phyloP scores from a whole-genome alignment of 1,284 basidiomycete genomes.

The Puccinia horiana region DNA sequence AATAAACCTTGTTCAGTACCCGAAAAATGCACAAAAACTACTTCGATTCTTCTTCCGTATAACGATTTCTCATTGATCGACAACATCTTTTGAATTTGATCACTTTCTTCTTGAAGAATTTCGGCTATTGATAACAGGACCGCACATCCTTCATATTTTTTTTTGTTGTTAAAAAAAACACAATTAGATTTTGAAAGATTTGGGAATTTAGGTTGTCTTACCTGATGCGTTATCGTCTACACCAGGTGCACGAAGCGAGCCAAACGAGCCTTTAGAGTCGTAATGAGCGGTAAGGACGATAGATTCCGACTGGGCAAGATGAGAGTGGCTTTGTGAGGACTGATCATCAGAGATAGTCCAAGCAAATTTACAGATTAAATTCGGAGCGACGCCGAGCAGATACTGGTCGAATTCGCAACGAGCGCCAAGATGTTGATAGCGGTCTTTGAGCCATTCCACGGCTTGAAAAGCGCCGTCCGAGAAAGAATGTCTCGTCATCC shows the following conservation, averaged over 20 bases:
- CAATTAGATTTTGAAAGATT: not conserved
- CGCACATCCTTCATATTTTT: no score
- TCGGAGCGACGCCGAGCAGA: conserved; percentile 73
- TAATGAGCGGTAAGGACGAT: conserved; percentile 77
- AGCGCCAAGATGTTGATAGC: conserved; percentile 72
- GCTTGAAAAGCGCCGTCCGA: conserved; percentile 69
- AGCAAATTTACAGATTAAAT: conserved; percentile 69
- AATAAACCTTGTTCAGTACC: conserved; percentile 63
- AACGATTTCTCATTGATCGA: conserved; percentile 53
- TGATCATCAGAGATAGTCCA: conserved; percentile 52
- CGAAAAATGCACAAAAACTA: conserved; percentile 60
- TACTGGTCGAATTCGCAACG: conserved; percentile 70
- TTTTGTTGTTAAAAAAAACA: not conserved
- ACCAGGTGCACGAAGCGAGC: conserved; percentile 70
- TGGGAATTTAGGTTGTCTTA: conserved; percentile 70
- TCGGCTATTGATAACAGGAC: conserved; percentile 71
- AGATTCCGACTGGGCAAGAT: conserved; percentile 58
- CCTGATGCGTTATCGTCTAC: conserved; percentile 70
- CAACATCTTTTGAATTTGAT: conserved; percentile 60
- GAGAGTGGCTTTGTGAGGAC: conserved; percentile 60
- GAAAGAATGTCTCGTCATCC: conserved; percentile 73
- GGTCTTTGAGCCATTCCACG: conserved; percentile 68
- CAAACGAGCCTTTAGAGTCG: conserved; percentile 82
- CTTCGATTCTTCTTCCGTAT: not conserved
- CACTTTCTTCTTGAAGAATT: conserved; percentile 66